Percentiles rank a stretch among this genome's conserved stretches.
phyloP scores from a whole-genome alignment of 2,329 filamentous ascomycete genomes.

The Aspergillus viridinutans region DNA sequence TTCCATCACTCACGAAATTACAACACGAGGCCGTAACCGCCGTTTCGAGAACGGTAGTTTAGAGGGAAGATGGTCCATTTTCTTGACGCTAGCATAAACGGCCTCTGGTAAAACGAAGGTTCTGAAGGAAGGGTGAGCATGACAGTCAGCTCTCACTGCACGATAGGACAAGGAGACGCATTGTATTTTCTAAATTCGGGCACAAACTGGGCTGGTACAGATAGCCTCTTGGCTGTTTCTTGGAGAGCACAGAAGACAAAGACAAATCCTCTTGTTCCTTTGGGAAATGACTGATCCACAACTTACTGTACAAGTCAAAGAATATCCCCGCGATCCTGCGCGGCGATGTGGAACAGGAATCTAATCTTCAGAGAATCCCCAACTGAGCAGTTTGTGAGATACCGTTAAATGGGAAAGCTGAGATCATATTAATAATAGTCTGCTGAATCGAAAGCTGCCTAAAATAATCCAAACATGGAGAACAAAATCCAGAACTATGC shows the following conservation, averaged over 20 bases:
- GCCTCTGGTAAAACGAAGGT: neutral
- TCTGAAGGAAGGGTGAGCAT: neutral
- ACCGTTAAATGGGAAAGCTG: neutral
- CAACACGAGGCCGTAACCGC: constrained; percentile 46
- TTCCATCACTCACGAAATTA: constrained; percentile 47
- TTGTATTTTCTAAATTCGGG: neutral
- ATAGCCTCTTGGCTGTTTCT: neutral
- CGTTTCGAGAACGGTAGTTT: constrained; percentile 54
- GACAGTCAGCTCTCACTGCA: neutral
- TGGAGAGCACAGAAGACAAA: too few relatives aligned
- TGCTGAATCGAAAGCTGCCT: neutral
- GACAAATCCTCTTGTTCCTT: neutral
- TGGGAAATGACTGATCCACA: neutral
- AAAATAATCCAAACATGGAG: neutral
- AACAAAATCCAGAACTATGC: neutral
- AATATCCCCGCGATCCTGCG: neutral
- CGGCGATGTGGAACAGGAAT: neutral
- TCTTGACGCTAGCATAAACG: neutral
- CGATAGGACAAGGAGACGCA: neutral
- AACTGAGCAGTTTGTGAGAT: neutral
- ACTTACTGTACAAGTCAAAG: neutral
- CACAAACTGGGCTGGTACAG: neutral
- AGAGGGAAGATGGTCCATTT: constrained; percentile 29
- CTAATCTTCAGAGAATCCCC: neutral
- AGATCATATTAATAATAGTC: neutral